Base-by-base conservation (phyloP, 2,329 filamentous ascomycete species). In the Colletotrichum graminicola region DNA sequence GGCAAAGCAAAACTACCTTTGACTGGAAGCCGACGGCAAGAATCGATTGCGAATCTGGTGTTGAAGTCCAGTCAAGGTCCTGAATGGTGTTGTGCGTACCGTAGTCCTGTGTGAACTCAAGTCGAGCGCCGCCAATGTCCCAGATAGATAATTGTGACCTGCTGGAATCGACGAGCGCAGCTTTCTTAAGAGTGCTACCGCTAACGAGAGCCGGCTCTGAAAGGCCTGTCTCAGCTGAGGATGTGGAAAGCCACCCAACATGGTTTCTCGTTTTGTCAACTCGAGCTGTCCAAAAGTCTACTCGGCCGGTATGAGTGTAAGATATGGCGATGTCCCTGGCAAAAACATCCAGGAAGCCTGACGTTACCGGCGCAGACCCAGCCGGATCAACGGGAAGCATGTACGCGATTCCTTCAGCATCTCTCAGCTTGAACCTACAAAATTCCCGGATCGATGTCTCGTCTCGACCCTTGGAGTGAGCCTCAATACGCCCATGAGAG, bases 31-130 rank as follows among this genome's bases (percentile, higher is more conserved):
- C 94, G n/a, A 98, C 93, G 1, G 95, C 94, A 26, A 98, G 85
- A 66, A 98, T 94, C 1, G 93, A 95, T 77, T 97, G 94, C 60
- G 90, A 91, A 79, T 97, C 94, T 0, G 94, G 94, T 0, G 95
- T 97, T 3, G 93, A 95, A 0, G 94, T 95, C 95, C 95, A 98
- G 79, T 97, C 94, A 16, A 98, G 88, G 79, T 97, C 95, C 73
- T 92, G 90, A 51, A 98, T 94, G 7, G 87, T 88, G 76, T 96
- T 92, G 71, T 92, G 88, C 16, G 87, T 86, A 74, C 92, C 88
- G 74, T 94, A 96, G 39, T 90, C 87, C 76, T 95, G 89, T 73
- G 93, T 88, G 77, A 93, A 94, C 79, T 98, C 95, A 7, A 97
- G 86, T 73, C 94, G 91, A 2, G 91, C 91, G 66, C 92, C 93